A percentile compares a stretch with the other conserved stretches of the same genome.
Evolutionary conservation across 257 asterid genomes (phyloP).

Genomic region (Solanum tarijense): DNA sequence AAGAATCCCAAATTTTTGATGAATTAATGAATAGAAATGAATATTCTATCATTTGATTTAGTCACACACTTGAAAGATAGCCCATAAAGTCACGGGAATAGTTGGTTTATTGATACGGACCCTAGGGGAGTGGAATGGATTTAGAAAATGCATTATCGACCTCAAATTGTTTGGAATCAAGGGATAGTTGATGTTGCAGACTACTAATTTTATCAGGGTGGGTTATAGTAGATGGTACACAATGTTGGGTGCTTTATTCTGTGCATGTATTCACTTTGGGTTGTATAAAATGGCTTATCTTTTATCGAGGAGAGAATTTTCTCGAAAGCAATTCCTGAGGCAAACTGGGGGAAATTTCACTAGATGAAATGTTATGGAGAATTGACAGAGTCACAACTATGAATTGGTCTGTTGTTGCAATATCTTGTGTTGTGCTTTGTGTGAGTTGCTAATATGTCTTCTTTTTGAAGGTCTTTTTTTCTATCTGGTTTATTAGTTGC

Average conservation of each 20-base stretch:
- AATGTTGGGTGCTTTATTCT: not conserved
- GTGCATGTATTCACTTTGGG: not conserved
- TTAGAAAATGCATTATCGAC: too few species aligned
- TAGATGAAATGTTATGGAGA: not conserved
- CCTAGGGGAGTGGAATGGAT: not conserved
- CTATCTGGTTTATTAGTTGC: not conserved
- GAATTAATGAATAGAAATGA: not conserved
- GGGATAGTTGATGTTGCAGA: not conserved
- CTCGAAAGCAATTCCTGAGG: not conserved
- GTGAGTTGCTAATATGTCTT: not conserved
- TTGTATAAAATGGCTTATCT: not conserved
- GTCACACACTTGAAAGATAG: not conserved
- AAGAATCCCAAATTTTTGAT: too few species aligned
- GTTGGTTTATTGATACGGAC: not conserved
- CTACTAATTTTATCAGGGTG: not conserved
- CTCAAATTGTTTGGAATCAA: not conserved
- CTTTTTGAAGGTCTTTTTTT: not conserved
- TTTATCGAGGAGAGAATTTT: not conserved
- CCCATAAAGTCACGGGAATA: not conserved
- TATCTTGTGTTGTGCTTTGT: not conserved
- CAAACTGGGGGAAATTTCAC: not conserved
- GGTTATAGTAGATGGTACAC: not conserved
- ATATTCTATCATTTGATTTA: not conserved
- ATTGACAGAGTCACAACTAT: not conserved
- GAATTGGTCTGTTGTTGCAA: not conserved